phyloP scores from a whole-genome alignment of 2,329 filamentous ascomycete genomes.

The Coleophoma crateriformis region DNA sequence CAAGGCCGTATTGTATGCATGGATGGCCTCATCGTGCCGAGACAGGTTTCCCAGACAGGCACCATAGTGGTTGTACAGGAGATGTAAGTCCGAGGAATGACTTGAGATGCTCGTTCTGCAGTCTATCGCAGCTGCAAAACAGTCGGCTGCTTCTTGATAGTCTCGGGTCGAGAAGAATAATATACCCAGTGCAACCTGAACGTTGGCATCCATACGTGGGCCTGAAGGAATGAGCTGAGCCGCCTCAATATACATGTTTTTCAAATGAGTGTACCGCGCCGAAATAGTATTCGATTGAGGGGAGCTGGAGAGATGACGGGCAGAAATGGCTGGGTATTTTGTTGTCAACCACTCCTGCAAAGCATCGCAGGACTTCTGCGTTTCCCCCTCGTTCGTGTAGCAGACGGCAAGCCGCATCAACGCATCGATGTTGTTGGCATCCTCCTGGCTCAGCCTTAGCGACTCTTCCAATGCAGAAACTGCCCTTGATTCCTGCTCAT shows the following conservation, averaged over 20 bases:
- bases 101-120: slow-evolving; percentile 59
- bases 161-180: slow-evolving; percentile 1
- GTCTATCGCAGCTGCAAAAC: slow-evolving; percentile 51
- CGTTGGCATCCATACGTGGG: not conserved
- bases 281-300: not conserved
- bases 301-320: no score
- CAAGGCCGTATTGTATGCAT: not conserved
- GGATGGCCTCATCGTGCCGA: not conserved
- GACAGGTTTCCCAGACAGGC: slow-evolving; percentile 1
- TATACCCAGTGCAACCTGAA: slow-evolving; percentile 4
- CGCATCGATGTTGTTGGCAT: not conserved
- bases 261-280: not conserved
- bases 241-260: slow-evolving; percentile 1
- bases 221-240: slow-evolving; percentile 1
- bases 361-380: not conserved
- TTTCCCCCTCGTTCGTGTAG: slow-evolving; percentile 4
- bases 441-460: not conserved
- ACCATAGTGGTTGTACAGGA: slow-evolving; percentile 5
- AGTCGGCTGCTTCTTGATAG: slow-evolving; percentile 3
- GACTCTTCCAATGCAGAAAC: slow-evolving; percentile 2
- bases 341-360: slow-evolving; percentile 1
- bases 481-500: not conserved
- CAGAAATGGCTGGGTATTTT: slow-evolving; percentile 2
- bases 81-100: slow-evolving; percentile 30
- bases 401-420: slow-evolving; percentile 1